Evolutionary conservation across 2,329 filamentous ascomycete genomes (phyloP), one percentile per base, ranked within the genome.

Genomic region (Aspergillus oerlinghausenensis): DNA sequence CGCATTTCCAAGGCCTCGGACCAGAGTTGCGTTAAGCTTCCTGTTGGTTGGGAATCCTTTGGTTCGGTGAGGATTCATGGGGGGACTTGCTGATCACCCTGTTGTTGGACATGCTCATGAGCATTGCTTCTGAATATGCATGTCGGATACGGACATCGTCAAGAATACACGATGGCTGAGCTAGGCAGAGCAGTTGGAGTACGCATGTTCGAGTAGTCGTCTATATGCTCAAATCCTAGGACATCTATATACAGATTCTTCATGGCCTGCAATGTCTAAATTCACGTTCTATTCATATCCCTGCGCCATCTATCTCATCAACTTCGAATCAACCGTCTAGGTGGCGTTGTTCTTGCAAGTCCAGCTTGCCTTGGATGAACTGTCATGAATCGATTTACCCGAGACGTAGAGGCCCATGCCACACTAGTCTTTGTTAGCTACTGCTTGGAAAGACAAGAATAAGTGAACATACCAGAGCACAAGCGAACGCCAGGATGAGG

Each of bases 341-440:
- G 48, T 56, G 49, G 65, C 60, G 52, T 74, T 74, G 55, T 67
- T 70, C 51, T 67, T 65, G 58, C 74, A 76, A 2, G 72, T 70
- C 63, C 73, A 76, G 59, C 67, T 73, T 28, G 63, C 63, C 8
- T 63, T 67, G 49, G 64, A 56, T 7, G 69, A 58, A 55, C 68
- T 66, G 2, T 71, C 64, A 49, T 69, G 63, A 42, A 76, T 75
- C 4, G 73, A 65, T 50, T 65, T 67, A 19, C 73, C 73, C 5
- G 72, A 74, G 49, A 73, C 68, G 51, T 74, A 76, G 1, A 76
- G 64, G 10, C 74, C 74, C 48, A 76, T 54, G 19, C 71, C 73
- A 55, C 73, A 75, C 70, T 67, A 10, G 42, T 11, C 52, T n/a
- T 40, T 26, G 49, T 64, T 45, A 65, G 62, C 9, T 14, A 11